Evolutionary conservation across 208 protist species (phyloP), one percentile per base, ranked within the genome.

Genomic region (Trichomonas gallinae): DNA sequence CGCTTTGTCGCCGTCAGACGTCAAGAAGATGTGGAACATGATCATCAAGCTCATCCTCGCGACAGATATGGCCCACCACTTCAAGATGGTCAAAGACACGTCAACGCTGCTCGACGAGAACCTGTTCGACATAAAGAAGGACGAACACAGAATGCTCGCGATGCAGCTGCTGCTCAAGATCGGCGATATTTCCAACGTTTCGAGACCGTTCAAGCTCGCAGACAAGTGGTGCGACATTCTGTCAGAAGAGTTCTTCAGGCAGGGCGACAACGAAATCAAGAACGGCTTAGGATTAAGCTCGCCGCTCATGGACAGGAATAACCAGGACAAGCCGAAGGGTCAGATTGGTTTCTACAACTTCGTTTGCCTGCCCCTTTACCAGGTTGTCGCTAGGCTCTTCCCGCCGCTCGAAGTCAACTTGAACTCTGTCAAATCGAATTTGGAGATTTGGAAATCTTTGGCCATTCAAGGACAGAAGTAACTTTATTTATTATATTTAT

Each of bases 61-160:
- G 4, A 98, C 98, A 10, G 97, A 98, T 96, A 98, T 98, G 97
- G 40, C 49, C 2, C 82, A 96, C 26, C 97, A 98, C 97, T 97
- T 97, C 42, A 96, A 96, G 34, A 48, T 97, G 26, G 48, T 97
- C 10, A 85, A 85, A 85, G 36, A 36, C 11, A 42, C 26, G 36
- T 44, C 23, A 96, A 34, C 26, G 42, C 34, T 85, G 11, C 10
- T 85, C 8, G 81, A 85, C 42, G 81, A 42, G 42, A 85, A 85
- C 36, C 3, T 6, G 4, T 85, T 85, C 36, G 81, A 85, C n/a
- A 13, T 85, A 6, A 85, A 85, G 81, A 85, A 85, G 17, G 81
- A 85, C 42, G 81, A 85, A 44, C 36, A 42, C 36, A 85, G 81
- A 85, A 85, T 85, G 26, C n/a, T 85, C 3, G 26, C 81, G 2